A percentile compares a stretch with the other conserved stretches of the same genome.
These are phyloP conservation scores for Phytopythium montanum DNA, from an alignment of 352 stramenopile species.

Conservation along the genomic window DNA sequence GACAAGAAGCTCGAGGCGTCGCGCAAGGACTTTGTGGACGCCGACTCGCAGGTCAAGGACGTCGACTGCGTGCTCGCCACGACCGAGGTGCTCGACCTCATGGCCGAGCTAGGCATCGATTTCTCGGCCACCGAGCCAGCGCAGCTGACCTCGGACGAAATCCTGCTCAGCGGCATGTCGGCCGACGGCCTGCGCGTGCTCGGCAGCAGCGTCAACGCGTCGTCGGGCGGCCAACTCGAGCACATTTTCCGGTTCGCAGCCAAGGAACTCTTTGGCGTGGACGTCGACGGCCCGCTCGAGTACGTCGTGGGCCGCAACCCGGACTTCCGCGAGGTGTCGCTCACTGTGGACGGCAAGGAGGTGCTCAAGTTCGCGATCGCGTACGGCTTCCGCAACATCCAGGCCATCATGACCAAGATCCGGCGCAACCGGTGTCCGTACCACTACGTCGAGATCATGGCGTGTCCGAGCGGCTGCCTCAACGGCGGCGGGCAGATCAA, in stretches of 20 bases:
- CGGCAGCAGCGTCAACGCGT: conserved; percentile 56
- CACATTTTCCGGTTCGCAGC: conserved; percentile 91
- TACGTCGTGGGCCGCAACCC: conserved; percentile 88
- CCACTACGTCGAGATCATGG: conserved; percentile 99
- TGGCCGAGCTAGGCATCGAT: conserved; percentile 51
- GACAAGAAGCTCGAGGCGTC: conserved; percentile 99
- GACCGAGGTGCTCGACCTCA: conserved; percentile 76
- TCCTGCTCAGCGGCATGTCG: conserved; percentile 66
- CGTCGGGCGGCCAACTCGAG: conserved; percentile 89
- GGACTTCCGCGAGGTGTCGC: conserved; percentile 83
- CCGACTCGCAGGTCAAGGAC: conserved; percentile 66
- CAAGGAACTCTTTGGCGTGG: conserved; percentile 87
- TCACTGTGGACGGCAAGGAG: conserved; percentile 70
- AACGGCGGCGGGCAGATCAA: conserved; percentile 96
- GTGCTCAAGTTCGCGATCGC: conserved; percentile 92
- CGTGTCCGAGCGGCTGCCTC: conserved; percentile 96
- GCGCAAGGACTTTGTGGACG: conserved; percentile 85
- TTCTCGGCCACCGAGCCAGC: conserved; percentile 66
- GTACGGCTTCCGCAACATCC: conserved; percentile 97
- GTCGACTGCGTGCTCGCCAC: conserved; percentile 95
- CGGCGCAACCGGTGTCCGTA: conserved; percentile 89
- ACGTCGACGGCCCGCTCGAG: conserved; percentile 75
- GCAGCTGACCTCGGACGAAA: conserved; percentile 56
- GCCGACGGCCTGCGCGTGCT: conserved; percentile 48
- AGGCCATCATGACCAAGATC: conserved; percentile 93